A percentile compares a stretch with the other conserved stretches of the same genome.
phyloP scores from a whole-genome alignment of 2,329 filamentous ascomycete genomes.

The Hyphodiscus sp. region DNA sequence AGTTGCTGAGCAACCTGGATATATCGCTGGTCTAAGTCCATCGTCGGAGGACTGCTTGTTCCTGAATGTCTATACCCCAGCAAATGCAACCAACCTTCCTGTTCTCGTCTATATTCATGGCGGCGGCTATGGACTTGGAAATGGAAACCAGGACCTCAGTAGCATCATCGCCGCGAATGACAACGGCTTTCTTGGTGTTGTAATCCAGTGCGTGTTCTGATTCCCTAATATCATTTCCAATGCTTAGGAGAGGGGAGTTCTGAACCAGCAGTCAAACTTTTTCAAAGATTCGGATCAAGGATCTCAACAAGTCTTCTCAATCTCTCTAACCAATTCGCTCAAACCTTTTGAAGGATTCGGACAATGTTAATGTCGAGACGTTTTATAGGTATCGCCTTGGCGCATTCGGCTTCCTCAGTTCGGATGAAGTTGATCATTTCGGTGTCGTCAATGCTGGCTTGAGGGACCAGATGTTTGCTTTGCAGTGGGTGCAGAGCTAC shows the following conservation, averaged over 20 bases:
- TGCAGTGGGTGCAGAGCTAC: constrained; percentile 49
- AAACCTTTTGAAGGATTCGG: too few relatives aligned
- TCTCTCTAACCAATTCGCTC: too few relatives aligned
- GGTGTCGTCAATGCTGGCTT: constrained; percentile 43
- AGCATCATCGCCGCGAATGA: constrained; percentile 40
- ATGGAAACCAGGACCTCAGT: constrained; percentile 32
- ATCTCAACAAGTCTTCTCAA: too few relatives aligned
- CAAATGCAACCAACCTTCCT: constrained; percentile 33
- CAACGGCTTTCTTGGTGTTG: constrained; percentile 41
- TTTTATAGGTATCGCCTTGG: constrained; percentile 16
- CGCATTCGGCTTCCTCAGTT: constrained; percentile 28
- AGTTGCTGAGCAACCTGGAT: too few relatives aligned
- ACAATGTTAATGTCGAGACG: too few relatives aligned
- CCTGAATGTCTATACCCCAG: constrained; percentile 38
- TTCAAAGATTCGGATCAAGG: too few relatives aligned
- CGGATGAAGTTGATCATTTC: constrained; percentile 24
- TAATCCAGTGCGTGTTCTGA: constrained; percentile 32
- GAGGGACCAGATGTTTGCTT: constrained; percentile 45
- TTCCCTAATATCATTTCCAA: too few relatives aligned
- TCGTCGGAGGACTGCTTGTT: constrained; percentile 33
- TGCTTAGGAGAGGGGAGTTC: too few relatives aligned
- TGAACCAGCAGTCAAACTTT: too few relatives aligned
- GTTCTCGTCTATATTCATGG: constrained; percentile 46
- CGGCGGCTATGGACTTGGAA: constrained; percentile 38
- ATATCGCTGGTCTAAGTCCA: too few relatives aligned